These are phyloP conservation scores for Melastoma malabathricum DNA, from an alignment of 345 rosid species.

Conservation along the genomic window DNA sequence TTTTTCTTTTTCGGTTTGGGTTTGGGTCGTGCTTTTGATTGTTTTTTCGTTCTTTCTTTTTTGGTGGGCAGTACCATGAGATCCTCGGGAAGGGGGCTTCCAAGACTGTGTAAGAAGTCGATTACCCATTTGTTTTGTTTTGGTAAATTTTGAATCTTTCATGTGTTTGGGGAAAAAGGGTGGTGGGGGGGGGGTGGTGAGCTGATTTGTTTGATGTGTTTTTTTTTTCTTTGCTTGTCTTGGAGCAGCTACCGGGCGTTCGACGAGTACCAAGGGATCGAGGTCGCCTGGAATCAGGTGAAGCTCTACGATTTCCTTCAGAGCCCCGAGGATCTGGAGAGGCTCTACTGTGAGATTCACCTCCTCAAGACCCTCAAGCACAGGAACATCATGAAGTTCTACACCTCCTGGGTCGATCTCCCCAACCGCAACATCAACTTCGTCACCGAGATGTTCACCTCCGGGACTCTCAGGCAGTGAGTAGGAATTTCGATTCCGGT, in stretches of 20 bases:
- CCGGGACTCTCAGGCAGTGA: slow-evolving; percentile 88
- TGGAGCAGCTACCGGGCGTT: slow-evolving; percentile 74
- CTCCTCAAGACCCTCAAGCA: slow-evolving; percentile 88
- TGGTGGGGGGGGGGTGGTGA: slow-evolving; percentile 14
- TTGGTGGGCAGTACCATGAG: slow-evolving; percentile 57
- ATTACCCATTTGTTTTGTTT: slow-evolving; percentile 16
- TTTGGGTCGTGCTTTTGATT: slow-evolving; percentile 2
- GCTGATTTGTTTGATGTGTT: slow-evolving; percentile 7
- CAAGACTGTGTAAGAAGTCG: slow-evolving; percentile 64
- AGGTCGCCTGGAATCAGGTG: slow-evolving; percentile 99
- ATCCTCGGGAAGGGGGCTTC: slow-evolving; percentile 97
- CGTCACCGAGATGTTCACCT: slow-evolving; percentile 93
- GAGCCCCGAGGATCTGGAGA: slow-evolving; percentile 89
- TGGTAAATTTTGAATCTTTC: slow-evolving; percentile 8
- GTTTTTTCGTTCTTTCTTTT: slow-evolving; percentile 5
- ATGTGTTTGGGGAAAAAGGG: slow-evolving; percentile 6
- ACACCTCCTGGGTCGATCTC: slow-evolving; percentile 84
- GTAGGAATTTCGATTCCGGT: slow-evolving; percentile 9
- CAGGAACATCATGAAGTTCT: slow-evolving; percentile 78
- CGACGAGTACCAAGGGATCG: slow-evolving; percentile 88
- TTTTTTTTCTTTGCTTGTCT: slow-evolving; percentile 18
- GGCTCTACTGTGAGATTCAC: slow-evolving; percentile 90
- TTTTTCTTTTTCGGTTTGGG: not conserved
- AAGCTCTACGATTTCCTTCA: slow-evolving; percentile 84
- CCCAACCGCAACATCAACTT: slow-evolving; percentile 79